These are phyloP conservation scores for Poa annua DNA, from an alignment of 176 grass and related monocot genomes.

Conservation along the genomic window DNA sequence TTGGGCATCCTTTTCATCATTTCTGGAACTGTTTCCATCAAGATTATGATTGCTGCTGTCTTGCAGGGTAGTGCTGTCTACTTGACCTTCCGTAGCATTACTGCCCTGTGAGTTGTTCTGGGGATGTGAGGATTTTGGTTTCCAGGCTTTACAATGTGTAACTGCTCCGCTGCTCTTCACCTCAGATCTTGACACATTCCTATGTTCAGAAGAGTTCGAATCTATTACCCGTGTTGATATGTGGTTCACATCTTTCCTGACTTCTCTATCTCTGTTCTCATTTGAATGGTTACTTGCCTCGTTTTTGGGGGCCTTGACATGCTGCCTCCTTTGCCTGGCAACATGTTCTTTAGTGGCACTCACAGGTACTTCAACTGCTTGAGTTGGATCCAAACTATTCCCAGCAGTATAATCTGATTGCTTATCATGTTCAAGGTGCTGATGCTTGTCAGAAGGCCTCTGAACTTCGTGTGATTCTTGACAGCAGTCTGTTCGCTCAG, in stretches of 20 bases:
- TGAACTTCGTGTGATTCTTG: constrained; percentile 46
- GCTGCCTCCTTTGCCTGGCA: constrained; percentile 58
- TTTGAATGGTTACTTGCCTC: constrained; percentile 47
- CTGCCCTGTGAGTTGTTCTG: constrained; percentile 51
- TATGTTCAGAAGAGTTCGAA: constrained; percentile 47
- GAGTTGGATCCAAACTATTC: constrained; percentile 34
- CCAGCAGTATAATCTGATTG: constrained; percentile 39
- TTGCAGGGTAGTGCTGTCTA: constrained; percentile 41
- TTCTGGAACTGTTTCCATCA: background rate
- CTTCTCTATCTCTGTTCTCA: constrained; percentile 48
- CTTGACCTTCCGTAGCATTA: constrained; percentile 46
- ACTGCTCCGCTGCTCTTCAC: constrained; percentile 46
- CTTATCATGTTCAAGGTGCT: constrained; percentile 42
- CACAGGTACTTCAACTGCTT: constrained; percentile 35
- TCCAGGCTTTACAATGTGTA: constrained; percentile 64
- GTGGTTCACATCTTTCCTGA: constrained; percentile 46
- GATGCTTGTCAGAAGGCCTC: constrained; percentile 44
- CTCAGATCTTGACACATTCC: constrained; percentile 52
- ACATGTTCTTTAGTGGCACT: constrained; percentile 51
- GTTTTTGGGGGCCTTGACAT: constrained; percentile 59
- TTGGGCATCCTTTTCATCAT: constrained; percentile 5
- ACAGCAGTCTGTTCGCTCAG: constrained; percentile 45
- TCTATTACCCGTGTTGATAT: constrained; percentile 27
- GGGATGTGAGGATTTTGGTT: constrained; percentile 66
- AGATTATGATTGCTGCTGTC: constrained; percentile 26